Evolutionary conservation across 331 rosid species (phyloP).

Genomic region (Quercus tomentella): DNA sequence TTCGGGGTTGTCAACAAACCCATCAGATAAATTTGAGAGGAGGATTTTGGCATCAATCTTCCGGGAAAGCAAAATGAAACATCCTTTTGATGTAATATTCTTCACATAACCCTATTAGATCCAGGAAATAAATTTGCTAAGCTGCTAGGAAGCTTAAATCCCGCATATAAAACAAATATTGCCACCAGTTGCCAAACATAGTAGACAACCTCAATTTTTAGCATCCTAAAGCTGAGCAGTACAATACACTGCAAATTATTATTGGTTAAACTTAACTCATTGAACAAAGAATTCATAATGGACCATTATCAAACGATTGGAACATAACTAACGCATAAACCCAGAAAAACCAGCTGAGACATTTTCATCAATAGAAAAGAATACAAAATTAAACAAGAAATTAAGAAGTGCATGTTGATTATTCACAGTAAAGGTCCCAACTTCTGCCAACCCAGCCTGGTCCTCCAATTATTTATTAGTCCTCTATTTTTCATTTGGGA

Average conservation of each 20-base stretch:
- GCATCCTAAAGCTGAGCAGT: neutral
- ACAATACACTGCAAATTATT: neutral
- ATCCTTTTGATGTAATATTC: slow-evolving; percentile 72
- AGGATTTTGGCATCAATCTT: slow-evolving; percentile 82
- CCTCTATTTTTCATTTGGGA: no score
- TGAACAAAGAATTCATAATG: neutral
- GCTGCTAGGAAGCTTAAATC: slow-evolving; percentile 5
- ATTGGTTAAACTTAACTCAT: neutral
- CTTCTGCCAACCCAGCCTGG: neutral
- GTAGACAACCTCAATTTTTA: no score
- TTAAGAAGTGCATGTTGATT: neutral
- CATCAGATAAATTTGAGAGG: slow-evolving; percentile 71
- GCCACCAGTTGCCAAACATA: neutral
- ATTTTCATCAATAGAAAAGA: neutral
- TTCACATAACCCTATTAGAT: slow-evolving; percentile 77
- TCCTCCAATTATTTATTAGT: no score
- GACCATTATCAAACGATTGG: neutral
- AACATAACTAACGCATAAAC: neutral
- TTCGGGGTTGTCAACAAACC: slow-evolving; percentile 56
- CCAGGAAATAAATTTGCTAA: slow-evolving; percentile 11
- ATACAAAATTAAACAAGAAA: neutral
- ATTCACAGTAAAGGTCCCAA: neutral
- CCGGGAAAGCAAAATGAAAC: slow-evolving; percentile 77
- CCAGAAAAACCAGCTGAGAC: neutral
- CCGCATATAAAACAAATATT: neutral